phyloP scores from a whole-genome alignment of 352 stramenopile species.

The Pythium dissotocum region DNA sequence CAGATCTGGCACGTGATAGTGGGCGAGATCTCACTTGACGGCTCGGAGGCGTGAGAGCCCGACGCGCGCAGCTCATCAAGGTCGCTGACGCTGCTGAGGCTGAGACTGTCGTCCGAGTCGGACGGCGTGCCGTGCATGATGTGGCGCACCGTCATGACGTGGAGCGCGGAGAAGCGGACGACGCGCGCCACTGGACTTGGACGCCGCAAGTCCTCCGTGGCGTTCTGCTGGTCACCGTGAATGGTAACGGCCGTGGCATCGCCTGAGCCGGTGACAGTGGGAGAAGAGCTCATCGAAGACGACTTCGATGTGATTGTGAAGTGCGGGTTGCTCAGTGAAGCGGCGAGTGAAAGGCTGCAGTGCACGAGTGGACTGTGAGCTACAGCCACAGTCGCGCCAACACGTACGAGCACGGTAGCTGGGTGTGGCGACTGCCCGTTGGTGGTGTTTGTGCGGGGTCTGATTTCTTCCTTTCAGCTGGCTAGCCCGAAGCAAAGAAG shows the following conservation, averaged over 20 bases:
- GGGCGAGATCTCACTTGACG: not conserved
- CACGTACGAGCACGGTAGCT: not conserved
- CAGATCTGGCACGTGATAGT: slow-evolving; percentile 26
- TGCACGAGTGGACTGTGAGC: not conserved
- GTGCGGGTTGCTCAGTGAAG: not conserved
- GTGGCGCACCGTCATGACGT: slow-evolving; percentile 12
- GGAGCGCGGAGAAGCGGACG: slow-evolving; percentile 11
- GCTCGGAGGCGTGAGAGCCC: not conserved
- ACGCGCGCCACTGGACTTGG: slow-evolving; percentile 6
- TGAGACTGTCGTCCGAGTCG: slow-evolving; percentile 11
- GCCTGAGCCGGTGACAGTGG: not conserved
- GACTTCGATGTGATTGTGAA: not conserved
- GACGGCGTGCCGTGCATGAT: slow-evolving; percentile 15
- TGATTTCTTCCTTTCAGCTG: slow-evolving; percentile 10
- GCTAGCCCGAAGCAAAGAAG: not conserved
- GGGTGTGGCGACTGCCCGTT: not conserved
- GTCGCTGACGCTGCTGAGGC: slow-evolving; percentile 9
- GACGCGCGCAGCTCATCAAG: not conserved
- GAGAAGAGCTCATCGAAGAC: not conserved
- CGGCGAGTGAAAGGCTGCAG: not conserved
- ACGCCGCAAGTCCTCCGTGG: slow-evolving; percentile 9
- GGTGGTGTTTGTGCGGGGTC: not conserved
- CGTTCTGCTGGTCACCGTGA: not conserved
- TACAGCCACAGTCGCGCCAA: not conserved
- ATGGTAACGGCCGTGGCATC: not conserved